phyloP scores from a whole-genome alignment of 2,329 filamentous ascomycete species.

The Alternaria conjuncta region DNA sequence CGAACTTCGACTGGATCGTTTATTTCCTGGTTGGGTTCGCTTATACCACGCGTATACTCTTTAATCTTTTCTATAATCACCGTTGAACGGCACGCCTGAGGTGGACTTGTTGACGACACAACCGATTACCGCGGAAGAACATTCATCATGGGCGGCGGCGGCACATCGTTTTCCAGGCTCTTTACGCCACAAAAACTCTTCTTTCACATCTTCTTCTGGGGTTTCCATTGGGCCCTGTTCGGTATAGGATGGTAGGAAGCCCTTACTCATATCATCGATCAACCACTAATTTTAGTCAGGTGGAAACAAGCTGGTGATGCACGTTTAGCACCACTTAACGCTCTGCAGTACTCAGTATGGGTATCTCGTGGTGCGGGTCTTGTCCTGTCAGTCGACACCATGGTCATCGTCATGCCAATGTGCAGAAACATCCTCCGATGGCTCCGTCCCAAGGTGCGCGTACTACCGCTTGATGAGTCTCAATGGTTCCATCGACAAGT shows the following conservation, averaged over 20 bases:
- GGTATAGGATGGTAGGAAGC: constrained; percentile 78
- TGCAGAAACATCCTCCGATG: constrained; percentile 88
- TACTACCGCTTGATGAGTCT: constrained; percentile 93
- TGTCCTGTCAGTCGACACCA: constrained; percentile 80
- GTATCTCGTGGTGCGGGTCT: constrained; percentile 92
- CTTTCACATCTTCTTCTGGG: constrained; percentile 85
- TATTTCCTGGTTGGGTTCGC: constrained; percentile 41
- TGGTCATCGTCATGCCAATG: constrained; percentile 90
- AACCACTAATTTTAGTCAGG: constrained; percentile 58
- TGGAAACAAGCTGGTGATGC: constrained; percentile 74
- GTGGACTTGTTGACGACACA: constrained; percentile 5
- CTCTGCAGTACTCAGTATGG: constrained; percentile 88
- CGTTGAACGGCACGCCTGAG: constrained; percentile 35
- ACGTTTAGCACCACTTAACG: constrained; percentile 78
- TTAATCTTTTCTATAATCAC: constrained; percentile 46
- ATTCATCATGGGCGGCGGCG: constrained; percentile 19
- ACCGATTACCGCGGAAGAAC: background rate
- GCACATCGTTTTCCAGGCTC: constrained; percentile 30
- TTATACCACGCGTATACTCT: constrained; percentile 40
- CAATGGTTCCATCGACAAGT: constrained; percentile 96
- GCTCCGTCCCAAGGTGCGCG: constrained; percentile 84
- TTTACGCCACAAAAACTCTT: constrained; percentile 73
- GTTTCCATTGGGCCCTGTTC: constrained; percentile 79
- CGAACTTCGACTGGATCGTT: constrained; percentile 46
- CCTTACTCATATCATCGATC: constrained; percentile 21